A percentile compares a stretch with the other conserved stretches of the same genome.
phyloP scores from a whole-genome alignment of 495 filamentous ascomycete species.

The Annulohypoxylon maeteangense region DNA sequence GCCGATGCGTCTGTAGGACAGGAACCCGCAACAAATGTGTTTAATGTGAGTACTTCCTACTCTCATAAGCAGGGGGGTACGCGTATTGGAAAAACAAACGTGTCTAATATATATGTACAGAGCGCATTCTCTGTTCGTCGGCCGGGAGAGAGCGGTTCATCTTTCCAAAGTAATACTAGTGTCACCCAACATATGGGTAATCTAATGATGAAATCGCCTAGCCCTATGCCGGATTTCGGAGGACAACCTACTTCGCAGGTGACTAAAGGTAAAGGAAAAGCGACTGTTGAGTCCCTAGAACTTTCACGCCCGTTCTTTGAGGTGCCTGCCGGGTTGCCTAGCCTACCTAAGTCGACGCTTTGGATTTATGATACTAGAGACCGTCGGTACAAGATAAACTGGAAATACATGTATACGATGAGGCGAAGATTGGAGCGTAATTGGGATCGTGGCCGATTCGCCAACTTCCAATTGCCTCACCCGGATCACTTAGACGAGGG shows the following conservation, averaged over 20 bases:
- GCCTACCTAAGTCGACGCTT: constrained; percentile 49
- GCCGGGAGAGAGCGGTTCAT: constrained; percentile 39
- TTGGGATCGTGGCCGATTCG: constrained; percentile 84
- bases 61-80: constrained; percentile 35
- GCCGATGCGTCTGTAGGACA: constrained; percentile 41
- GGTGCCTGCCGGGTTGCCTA: constrained; percentile 38
- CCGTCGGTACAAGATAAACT: constrained; percentile 70
- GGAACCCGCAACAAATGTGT: constrained; percentile 40
- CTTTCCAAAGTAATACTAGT: constrained; percentile 39
- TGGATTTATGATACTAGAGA: constrained; percentile 57
- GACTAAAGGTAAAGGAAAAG: constrained; percentile 52
- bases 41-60: constrained; percentile 22
- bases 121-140: constrained; percentile 53
- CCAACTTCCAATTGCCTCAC: constrained; percentile 90
- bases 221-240: constrained; percentile 40
- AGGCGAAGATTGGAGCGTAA: constrained; percentile 86
- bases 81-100: constrained; percentile 37
- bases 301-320: constrained; percentile 44
- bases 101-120: constrained; percentile 40
- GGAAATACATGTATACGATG: constrained; percentile 91
- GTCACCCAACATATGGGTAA: constrained; percentile 37
- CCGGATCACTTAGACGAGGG: constrained; percentile 82
- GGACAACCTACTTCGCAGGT: constrained; percentile 18
- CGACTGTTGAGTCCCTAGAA: constrained; percentile 35
- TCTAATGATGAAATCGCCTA: constrained; percentile 46